These are phyloP conservation scores for Brassica rapa DNA, from an alignment of 345 rosid species.

Conservation along the genomic window DNA sequence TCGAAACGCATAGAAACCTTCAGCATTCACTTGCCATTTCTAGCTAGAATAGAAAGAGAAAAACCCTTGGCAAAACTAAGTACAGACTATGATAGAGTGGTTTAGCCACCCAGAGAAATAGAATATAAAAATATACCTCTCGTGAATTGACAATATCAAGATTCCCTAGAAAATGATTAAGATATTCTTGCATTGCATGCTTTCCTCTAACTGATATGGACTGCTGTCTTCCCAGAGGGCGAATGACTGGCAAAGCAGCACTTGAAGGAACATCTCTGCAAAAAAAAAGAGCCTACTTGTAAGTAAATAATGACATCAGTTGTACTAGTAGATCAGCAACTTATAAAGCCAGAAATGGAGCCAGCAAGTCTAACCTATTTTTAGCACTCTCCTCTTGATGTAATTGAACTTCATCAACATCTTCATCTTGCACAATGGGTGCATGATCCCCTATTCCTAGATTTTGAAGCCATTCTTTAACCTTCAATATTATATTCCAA, in stretches of 20 bases:
- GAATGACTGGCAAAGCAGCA: constrained; percentile 92
- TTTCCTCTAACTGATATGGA: constrained; percentile 89
- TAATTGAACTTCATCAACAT: constrained; percentile 70
- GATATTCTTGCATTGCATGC: constrained; percentile 92
- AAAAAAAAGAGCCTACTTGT: constrained; percentile 44
- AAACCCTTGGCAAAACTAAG: constrained; percentile 23
- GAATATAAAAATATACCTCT: constrained; percentile 59
- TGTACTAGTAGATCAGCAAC: constrained; percentile 15
- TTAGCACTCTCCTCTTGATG: constrained; percentile 77
- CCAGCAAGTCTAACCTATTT: constrained; percentile 60
- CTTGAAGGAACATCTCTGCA: constrained; percentile 97
- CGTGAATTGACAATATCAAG: constrained; percentile 91
- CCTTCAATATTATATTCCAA: constrained; percentile 70
- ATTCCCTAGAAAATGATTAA: constrained; percentile 91
- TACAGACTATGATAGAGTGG: constrained; percentile 14
- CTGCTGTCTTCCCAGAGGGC: constrained; percentile 93
- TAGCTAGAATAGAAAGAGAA: constrained; percentile 30
- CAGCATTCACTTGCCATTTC: constrained; percentile 13
- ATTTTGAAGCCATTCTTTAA: constrained; percentile 99
- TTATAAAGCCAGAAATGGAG: constrained; percentile 9
- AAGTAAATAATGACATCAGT: constrained; percentile 6
- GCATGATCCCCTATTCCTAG: constrained; percentile 94
- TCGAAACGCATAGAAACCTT: constrained; percentile 7
- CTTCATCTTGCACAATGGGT: constrained; percentile 72
- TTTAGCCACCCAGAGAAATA: not conserved